phyloP scores from a whole-genome alignment of 192 early-diverging fungal genomes.

The Backusella liffmaniae region DNA sequence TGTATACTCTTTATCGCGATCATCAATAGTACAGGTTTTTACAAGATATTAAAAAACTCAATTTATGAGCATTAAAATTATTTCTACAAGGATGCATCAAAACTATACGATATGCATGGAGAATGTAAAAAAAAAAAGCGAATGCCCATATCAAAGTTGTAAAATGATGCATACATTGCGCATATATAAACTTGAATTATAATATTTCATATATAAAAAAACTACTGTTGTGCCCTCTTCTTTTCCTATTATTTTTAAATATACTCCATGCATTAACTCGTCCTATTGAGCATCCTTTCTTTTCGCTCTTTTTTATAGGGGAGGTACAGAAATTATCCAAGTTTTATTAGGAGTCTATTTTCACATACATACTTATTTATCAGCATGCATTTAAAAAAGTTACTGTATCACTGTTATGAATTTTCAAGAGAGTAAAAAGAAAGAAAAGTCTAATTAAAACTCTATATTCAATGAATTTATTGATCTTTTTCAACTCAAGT shows the following conservation, averaged over 20 bases:
- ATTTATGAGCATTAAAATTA: not conserved
- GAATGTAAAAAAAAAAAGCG: not conserved
- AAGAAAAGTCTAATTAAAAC: not conserved
- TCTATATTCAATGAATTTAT: not conserved
- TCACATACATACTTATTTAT: not conserved
- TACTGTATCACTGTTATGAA: not conserved
- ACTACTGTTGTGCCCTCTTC: not conserved
- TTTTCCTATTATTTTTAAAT: not conserved
- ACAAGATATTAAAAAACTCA: not conserved
- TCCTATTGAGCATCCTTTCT: not conserved
- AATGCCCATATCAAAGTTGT: too few species aligned
- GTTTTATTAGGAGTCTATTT: not conserved
- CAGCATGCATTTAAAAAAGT: not conserved
- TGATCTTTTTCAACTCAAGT: not conserved
- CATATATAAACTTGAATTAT: not conserved
- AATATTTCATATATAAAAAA: not conserved
- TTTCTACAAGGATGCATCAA: not conserved
- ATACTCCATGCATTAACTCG: not conserved
- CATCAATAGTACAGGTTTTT: not conserved
- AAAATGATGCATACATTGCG: too few species aligned
- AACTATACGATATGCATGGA: not conserved
- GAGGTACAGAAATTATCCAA: not conserved
- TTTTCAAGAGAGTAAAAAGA: not conserved
- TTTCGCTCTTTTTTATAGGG: not conserved
- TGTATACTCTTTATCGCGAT: not conserved